phyloP scores from a whole-genome alignment of 768 basidiomycete genomes.

The Cystobasidium ongulense region DNA sequence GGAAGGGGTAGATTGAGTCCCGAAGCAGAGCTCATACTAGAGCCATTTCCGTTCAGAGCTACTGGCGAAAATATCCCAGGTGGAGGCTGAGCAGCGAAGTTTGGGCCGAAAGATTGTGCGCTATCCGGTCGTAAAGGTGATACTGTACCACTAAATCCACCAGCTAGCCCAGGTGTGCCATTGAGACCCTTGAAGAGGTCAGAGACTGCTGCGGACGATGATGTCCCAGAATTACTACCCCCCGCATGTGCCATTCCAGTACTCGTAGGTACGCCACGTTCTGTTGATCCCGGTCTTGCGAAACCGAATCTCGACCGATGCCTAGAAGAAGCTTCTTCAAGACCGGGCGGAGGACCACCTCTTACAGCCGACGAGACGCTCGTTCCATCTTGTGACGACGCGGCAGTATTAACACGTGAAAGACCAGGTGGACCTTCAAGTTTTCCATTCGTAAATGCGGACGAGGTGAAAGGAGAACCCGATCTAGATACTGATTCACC shows the following conservation, averaged over 20 bases:
- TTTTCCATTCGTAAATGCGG: not conserved
- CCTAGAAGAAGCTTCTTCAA: not conserved
- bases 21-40: not conserved
- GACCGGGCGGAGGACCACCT: not conserved
- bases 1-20: not conserved
- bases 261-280: not conserved
- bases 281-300: slow-evolving; percentile 10
- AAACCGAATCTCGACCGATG: slow-evolving; percentile 26
- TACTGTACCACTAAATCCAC: not conserved
- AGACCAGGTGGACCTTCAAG: slow-evolving; percentile 2
- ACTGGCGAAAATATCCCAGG: slow-evolving; percentile 8
- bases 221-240: not conserved
- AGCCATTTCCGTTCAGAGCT: not conserved
- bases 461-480: not conserved
- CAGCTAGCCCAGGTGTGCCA: not conserved
- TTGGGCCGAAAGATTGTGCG: slow-evolving; percentile 4
- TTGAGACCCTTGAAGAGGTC: slow-evolving; percentile 24
- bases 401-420: not conserved
- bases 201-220: slow-evolving; percentile 1
- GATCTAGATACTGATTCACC: not conserved
- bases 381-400: not conserved
- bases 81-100: not conserved
- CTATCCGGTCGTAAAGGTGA: not conserved
- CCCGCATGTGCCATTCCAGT: not conserved
- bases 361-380: not conserved